Base-by-base conservation (phyloP, 495 filamentous ascomycete genomes). In the Daldinia caldariorum region DNA sequence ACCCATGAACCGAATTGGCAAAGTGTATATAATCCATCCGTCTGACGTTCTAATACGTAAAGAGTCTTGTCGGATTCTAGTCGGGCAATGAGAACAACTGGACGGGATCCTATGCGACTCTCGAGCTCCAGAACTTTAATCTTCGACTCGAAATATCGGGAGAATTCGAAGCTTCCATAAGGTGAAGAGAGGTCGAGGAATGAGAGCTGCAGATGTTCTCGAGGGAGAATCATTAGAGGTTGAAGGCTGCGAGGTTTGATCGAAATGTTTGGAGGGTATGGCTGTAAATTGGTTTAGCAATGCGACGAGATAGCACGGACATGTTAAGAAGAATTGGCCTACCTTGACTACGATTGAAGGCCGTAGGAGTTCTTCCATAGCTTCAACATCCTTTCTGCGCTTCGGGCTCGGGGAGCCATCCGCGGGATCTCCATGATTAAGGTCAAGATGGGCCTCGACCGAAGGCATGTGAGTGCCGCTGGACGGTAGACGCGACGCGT, bases 21-120 rank as follows among this genome's bases (percentile, higher is more conserved):
- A 8, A 95, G 71, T 13, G 88, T 87, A 77, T 92, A 96, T 10
- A 93, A 81, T 0, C 87, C 86, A 50, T 78, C 73, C 54, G 84
- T 83, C 31, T 91, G 89, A n/a, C 86, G 80, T 78, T 97, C 94
- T 35, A 97, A 76, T 13, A 88, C 90, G 76, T 90, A 94, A 5
- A 91, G 68, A 7, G 82, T 83, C 22, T 83, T 85, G 73, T 86
- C 86, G 8, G 78, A 79, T 39, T 89, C 83, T 22, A 88, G 81
- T 54, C 88, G 83, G 32, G 89, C 91, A 45, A 93, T 84, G 9
- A 97, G 85, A 1, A 96, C 83, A 38, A 82, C 80, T 31, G 83
- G 84, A 6, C 82, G 80, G 16, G 80, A 77, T 58, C 79, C 77
- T 65, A 83, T 76, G 13, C 85, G 85, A 31, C 84, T 77, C 58